phyloP scores from a whole-genome alignment of 2,329 filamentous ascomycete species.

The Teratosphaeria zuluensis region DNA sequence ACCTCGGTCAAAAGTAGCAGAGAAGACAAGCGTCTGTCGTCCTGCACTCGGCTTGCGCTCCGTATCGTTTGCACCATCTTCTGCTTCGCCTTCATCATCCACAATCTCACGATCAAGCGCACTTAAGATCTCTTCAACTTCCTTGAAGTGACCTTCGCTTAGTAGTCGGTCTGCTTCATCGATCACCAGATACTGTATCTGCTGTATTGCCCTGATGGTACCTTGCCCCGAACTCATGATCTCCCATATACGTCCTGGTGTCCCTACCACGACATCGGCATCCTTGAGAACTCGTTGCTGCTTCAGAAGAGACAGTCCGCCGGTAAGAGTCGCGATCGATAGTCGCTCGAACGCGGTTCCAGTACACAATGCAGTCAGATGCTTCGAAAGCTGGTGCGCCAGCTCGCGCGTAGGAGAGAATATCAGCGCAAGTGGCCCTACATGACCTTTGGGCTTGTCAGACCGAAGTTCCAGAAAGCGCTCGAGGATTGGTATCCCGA shows the following conservation, averaged over 20 bases:
- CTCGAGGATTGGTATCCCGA: slow-evolving; percentile 87
- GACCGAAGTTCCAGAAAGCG: slow-evolving; percentile 51
- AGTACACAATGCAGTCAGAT: slow-evolving; percentile 66
- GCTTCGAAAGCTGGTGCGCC: slow-evolving; percentile 80
- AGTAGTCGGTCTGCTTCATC: slow-evolving; percentile 91
- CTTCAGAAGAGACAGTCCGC: slow-evolving; percentile 88
- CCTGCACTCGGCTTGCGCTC: neutral
- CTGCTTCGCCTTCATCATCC: slow-evolving; percentile 34
- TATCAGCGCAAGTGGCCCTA: slow-evolving; percentile 61
- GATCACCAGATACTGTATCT: slow-evolving; percentile 73
- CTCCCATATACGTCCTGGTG: slow-evolving; percentile 90
- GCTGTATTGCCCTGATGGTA: slow-evolving; percentile 59
- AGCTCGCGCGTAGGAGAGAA: slow-evolving; percentile 88
- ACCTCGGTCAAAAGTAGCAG: slow-evolving; percentile 86
- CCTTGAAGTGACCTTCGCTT: slow-evolving; percentile 90
- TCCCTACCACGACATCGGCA: slow-evolving; percentile 78
- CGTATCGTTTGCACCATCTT: slow-evolving; percentile 5
- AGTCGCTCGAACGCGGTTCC: slow-evolving; percentile 52
- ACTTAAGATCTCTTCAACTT: slow-evolving; percentile 77
- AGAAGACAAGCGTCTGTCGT: slow-evolving; percentile 89
- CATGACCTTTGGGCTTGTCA: slow-evolving; percentile 13
- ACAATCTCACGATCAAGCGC: slow-evolving; percentile 55
- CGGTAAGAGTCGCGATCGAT: slow-evolving; percentile 74
- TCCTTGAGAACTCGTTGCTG: slow-evolving; percentile 75
- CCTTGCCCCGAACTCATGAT: slow-evolving; percentile 68